These are phyloP conservation scores for Bipolaris oryzae DNA, from an alignment of 2,329 filamentous ascomycete species.

Conservation along the genomic window DNA sequence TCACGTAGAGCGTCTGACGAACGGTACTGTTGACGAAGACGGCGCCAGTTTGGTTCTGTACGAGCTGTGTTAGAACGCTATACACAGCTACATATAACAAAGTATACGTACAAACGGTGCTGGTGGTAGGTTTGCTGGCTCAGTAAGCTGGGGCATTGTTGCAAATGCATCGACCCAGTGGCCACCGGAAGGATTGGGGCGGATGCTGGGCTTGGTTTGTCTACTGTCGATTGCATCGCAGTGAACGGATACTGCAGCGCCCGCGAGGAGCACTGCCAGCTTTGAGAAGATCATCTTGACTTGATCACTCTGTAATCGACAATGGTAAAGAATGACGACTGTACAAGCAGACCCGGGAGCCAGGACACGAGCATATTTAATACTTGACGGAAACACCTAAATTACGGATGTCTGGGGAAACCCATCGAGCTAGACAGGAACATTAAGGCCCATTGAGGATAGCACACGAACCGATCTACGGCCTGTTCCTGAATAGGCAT, in stretches of 20 bases:
- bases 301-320: neutral
- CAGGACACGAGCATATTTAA: constrained; percentile 21
- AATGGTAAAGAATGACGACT: neutral
- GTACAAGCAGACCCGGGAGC: neutral
- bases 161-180: constrained; percentile 70
- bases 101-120: constrained; percentile 55
- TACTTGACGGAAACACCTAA: constrained; percentile 11
- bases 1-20: constrained; percentile 68
- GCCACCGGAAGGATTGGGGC: constrained; percentile 40
- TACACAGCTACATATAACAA: neutral
- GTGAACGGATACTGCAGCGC: constrained; percentile 19
- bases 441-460: constrained; percentile 20
- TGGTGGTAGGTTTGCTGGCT: constrained; percentile 66
- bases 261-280: constrained; percentile 20
- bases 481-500: constrained; percentile 27
- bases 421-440: constrained; percentile 23
- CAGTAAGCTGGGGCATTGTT: constrained; percentile 69
- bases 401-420: constrained; percentile 28
- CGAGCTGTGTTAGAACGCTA: neutral
- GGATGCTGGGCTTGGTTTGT: constrained; percentile 7
- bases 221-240: constrained; percentile 1
- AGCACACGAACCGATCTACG: constrained; percentile 16
- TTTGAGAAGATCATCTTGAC: constrained; percentile 24
- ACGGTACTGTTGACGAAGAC: constrained; percentile 68
- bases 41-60: constrained; percentile 58